These are phyloP conservation scores for Scutellaria minor DNA, from an alignment of 257 asterid genomes.

Conservation along the genomic window DNA sequence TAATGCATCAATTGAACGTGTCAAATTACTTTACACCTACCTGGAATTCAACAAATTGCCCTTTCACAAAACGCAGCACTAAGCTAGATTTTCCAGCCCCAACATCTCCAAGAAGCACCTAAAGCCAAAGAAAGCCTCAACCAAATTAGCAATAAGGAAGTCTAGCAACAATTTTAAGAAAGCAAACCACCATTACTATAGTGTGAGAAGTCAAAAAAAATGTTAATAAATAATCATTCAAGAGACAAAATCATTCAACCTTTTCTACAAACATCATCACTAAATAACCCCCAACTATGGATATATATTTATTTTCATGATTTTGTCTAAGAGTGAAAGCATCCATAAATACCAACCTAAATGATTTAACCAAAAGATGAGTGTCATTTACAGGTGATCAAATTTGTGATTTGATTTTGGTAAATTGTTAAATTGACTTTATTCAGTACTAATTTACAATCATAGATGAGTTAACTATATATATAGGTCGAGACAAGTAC, in stretches of 20 bases:
- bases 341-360: background rate
- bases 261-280: background rate
- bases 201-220: background rate
- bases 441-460: background rate
- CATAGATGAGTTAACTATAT: background rate
- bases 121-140: background rate
- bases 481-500: background rate
- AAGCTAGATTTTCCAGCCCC: slow-evolving; percentile 90
- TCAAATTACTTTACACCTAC: slow-evolving; percentile 38
- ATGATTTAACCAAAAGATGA: background rate
- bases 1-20: slow-evolving; percentile 8
- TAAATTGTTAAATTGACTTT: background rate
- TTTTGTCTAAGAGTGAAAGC: background rate
- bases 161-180: slow-evolving; percentile 9
- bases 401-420: background rate
- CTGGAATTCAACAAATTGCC: slow-evolving; percentile 87
- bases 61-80: slow-evolving; percentile 83
- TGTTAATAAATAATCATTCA: background rate
- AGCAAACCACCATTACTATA: background rate
- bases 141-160: slow-evolving; percentile 26
- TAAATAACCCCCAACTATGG: background rate
- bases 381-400: background rate
- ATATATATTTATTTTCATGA: background rate
- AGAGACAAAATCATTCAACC: background rate
- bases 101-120: slow-evolving; percentile 93